Evolutionary conservation across 1,284 basidiomycete genomes (phyloP).

Genomic region (Taiwanofungus camphoratus): DNA sequence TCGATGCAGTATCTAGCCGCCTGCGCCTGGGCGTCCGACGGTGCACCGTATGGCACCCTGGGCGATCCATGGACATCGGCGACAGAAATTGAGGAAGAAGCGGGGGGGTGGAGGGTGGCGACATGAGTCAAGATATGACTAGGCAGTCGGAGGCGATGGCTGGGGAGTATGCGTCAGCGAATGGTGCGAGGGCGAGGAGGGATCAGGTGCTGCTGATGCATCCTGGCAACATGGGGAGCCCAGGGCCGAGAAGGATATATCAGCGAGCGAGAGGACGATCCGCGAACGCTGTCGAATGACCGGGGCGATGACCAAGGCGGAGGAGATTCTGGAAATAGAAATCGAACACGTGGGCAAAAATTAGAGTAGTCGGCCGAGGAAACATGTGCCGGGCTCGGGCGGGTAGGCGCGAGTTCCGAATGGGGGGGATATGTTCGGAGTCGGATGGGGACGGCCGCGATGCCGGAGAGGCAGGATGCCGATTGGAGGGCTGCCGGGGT

Average conservation of each 20-base stretch:
- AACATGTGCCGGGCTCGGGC: too few species aligned
- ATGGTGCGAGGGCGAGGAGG: too few species aligned
- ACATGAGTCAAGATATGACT: background rate
- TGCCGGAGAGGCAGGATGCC: background rate
- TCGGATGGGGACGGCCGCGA: too few species aligned
- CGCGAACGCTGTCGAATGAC: background rate
- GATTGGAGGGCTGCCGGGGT: background rate
- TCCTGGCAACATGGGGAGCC: too few species aligned
- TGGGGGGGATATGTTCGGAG: too few species aligned
- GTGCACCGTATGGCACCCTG: background rate
- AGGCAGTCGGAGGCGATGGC: too few species aligned
- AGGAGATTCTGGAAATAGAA: background rate
- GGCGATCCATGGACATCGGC: background rate
- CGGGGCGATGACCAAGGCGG: background rate
- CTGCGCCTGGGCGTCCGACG: too few species aligned
- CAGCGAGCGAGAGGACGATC: background rate
- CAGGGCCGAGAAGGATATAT: background rate
- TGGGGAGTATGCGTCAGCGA: too few species aligned
- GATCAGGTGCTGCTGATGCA: too few species aligned
- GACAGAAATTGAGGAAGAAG: background rate
- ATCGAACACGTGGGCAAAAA: background rate
- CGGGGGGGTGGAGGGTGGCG: background rate
- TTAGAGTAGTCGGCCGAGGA: slow-evolving; percentile 3
- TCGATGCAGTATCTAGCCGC: slow-evolving; percentile 1
- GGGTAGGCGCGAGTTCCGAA: too few species aligned